Percentiles rank a stretch among this genome's conserved stretches.
Conservation (phyloP, 2,329 filamentous ascomycete species). For the Colletotrichum orchidophilum region DNA sequence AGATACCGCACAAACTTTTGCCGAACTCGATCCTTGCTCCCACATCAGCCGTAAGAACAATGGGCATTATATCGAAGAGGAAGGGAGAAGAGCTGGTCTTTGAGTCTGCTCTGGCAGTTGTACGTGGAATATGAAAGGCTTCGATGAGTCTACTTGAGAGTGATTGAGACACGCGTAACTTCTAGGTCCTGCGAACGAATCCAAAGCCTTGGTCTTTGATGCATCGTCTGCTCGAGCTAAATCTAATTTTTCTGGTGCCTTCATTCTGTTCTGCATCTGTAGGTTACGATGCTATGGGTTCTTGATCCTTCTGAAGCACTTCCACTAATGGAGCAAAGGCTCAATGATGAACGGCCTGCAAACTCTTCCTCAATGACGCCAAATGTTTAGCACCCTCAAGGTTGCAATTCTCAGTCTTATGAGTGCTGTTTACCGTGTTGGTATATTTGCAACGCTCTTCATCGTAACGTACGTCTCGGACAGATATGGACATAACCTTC, state of each 20-base stretch:
- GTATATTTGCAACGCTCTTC: conserved; percentile 22
- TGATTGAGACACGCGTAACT: not conserved
- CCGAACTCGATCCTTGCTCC: not conserved
- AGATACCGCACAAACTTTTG: not conserved
- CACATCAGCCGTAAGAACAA: not conserved
- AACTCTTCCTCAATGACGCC: conserved; percentile 46
- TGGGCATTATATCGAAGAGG: not conserved
- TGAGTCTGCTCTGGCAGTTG: conserved; percentile 8
- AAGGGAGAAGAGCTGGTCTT: not conserved
- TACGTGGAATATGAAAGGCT: not conserved
- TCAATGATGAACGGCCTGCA: conserved; percentile 54
- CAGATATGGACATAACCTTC: conserved; percentile 45
- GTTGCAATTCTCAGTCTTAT: conserved; percentile 18
- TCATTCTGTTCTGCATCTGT: conserved; percentile 51
- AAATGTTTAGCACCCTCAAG: conserved; percentile 41
- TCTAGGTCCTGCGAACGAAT: conserved; percentile 50
- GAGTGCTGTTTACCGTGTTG: conserved; percentile 26
- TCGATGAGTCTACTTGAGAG: not conserved
- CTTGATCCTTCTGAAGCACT: not conserved
- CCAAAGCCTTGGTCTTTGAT: conserved; percentile 52
- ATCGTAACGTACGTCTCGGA: conserved; percentile 41
- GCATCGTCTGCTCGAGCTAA: conserved; percentile 52
- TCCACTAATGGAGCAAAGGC: conserved; percentile 23
- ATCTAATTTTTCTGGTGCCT: conserved; percentile 53
- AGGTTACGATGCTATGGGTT: conserved; percentile 48